Base-by-base conservation (phyloP, 2,329 filamentous ascomycete genomes). In the Aspergillus fumigatiaffinis region DNA sequence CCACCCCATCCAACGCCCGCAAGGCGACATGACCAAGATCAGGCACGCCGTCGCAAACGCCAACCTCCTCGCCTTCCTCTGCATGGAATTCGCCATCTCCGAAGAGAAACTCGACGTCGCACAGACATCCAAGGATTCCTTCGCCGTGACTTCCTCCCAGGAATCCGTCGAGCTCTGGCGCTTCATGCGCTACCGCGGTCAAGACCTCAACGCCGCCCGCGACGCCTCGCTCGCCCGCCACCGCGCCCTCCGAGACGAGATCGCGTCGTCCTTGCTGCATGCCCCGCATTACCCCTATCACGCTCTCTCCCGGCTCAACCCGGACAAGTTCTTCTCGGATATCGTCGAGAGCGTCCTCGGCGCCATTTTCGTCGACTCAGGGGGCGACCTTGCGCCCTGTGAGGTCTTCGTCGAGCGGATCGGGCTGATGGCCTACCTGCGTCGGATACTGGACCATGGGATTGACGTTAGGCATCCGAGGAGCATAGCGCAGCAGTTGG, bases 311-410 rank as follows among this genome's bases (percentile, higher is more conserved):
- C 79, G 82, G 0, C 77, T 95, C 0, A 79, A 82, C 14, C 81
- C 87, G 0, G 84, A 84, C 17, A 97, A 97, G 68, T 89, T 90
- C 72, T 88, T 89, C 73, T 93, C 89, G 0, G 92, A 97, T 71
- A 76, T 97, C 7, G 79, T 97, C 9, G 93, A 97, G 76, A 84
- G 85, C 32, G 71, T 95, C 0, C 73, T 97, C 0, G 93, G 90
- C 0, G 92, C 92, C 0, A 81, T 97, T 0, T 97, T 89, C 79
- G 78, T 96, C 21, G 94, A 97, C 71, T 89, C 81, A 0, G 63
- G 81, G 0, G 89, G 88, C 0, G 80, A 82, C 1, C 68, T 91
- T 14, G 76, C 76, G 0, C 71, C 70, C 0, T 95, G 91, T 65
- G 77, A 81, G 51, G 67, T 53, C 0, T 80, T 97, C 41, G 70